Base-by-base conservation (phyloP, 495 filamentous ascomycete species). In the Tuber melanosporum region DNA sequence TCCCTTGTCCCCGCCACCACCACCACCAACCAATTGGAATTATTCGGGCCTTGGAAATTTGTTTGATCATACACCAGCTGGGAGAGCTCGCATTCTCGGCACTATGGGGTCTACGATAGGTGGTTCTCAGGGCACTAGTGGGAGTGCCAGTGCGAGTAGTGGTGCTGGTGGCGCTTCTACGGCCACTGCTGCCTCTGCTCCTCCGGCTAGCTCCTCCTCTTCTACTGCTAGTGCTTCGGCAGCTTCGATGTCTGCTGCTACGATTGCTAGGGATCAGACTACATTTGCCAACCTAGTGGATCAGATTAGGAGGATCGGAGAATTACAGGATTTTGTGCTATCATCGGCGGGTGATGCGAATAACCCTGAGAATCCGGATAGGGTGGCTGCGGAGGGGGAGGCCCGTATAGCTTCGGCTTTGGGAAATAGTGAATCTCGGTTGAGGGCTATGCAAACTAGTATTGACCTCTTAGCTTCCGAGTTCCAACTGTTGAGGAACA, bases 241-340 rank as follows among this genome's bases (percentile, higher is more conserved):
- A 19, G 41, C 72, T 74, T 39, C 72, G 41, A n/a, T 36, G 26
- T 71, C 72, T 41, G 36, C 72, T 45, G 52, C 72, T 12, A 45
- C 41, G 22, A 70, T 39, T 74, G 72, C 45, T 14, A 74, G 47
- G 26, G 45, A 72, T 15, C 76, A 76, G 22, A 81, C 82, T 44
- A 81, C 75, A 3, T 83, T 83, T 44, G 81, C 82, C 69, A 83
- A 74, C 44, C 26, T 83, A 3, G 81, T 83, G n/a, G 74, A 74
- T 20, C 81, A 83, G 78, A 83, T 83, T 46, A 71, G 81, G 22
- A 73, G 81, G 20, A 82, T 82, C 66, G 81, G 81, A 2, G 80
- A 78, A 49, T 77, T 82, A 47, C 81, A 82, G 73, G 81, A 82
- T 70, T 80, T 76, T 39, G 82, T 82, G 73, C 39, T 82, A 49